A percentile compares a stretch with the other conserved stretches of the same genome.
phyloP scores from a whole-genome alignment of 805 yeast genomes.

The Nakazawaea ernobii region DNA sequence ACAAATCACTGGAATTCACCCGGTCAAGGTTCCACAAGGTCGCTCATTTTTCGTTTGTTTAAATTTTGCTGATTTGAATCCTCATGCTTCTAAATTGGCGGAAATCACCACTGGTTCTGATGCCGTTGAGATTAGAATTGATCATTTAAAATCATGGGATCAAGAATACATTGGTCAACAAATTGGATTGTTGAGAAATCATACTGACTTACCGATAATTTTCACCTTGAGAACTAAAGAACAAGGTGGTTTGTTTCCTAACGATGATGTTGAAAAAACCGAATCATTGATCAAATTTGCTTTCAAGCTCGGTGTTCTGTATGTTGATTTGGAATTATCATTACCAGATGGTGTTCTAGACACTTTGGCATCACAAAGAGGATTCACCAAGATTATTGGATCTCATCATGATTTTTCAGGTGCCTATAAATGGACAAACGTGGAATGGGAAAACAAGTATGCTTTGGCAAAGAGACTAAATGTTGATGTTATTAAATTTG shows the following conservation, averaged over 20 bases:
- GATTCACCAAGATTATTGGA: conserved; percentile 69
- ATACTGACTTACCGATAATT: conserved; percentile 66
- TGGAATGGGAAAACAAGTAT: conserved; percentile 73
- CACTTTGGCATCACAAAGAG: conserved; percentile 44
- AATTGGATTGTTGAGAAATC: conserved; percentile 60
- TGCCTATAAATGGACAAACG: conserved; percentile 52
- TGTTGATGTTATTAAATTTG: conserved; percentile 76
- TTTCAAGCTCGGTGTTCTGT: conserved; percentile 73
- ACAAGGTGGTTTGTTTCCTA: conserved; percentile 83
- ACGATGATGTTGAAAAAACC: conserved; percentile 42
- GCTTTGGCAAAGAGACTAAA: conserved; percentile 58
- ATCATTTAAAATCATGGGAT: conserved; percentile 48
- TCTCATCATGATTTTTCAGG: conserved; percentile 77
- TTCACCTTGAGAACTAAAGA: conserved; percentile 71
- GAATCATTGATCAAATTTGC: conserved; percentile 53
- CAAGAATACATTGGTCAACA: conserved; percentile 64
- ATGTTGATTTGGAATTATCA: conserved; percentile 72
- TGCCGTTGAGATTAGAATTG: conserved; percentile 84
- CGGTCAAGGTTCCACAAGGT: conserved; percentile 31
- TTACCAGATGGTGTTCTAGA: conserved; percentile 52
- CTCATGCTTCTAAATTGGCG: conserved; percentile 38
- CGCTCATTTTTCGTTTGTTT: conserved; percentile 71
- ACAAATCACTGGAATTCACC: conserved; percentile 52
- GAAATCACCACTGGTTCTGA: conserved; percentile 61
- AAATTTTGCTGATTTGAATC: conserved; percentile 56